These are phyloP conservation scores for Fusarium sp. DNA, from an alignment of 2,329 filamentous ascomycete species.

Conservation along the genomic window DNA sequence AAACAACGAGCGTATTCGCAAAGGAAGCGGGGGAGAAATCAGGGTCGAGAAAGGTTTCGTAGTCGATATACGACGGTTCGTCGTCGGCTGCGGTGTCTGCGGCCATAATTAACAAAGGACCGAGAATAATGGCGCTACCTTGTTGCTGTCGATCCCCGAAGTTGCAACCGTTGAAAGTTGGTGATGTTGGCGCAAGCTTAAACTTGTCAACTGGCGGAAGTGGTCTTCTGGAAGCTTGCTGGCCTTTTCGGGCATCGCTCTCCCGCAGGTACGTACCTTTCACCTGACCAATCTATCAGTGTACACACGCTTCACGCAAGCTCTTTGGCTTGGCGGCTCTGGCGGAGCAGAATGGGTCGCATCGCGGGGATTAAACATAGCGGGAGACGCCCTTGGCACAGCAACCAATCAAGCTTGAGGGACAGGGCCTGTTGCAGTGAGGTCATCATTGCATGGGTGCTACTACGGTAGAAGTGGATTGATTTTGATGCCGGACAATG, in stretches of 20 bases:
- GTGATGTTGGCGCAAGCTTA: slow-evolving; percentile 15
- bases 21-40: slow-evolving; percentile 84
- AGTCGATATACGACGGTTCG: slow-evolving; percentile 91
- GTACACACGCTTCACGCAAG: slow-evolving; percentile 1
- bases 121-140: background rate
- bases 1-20: slow-evolving; percentile 87
- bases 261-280: slow-evolving; percentile 36
- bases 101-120: slow-evolving; percentile 7
- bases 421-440: slow-evolving; percentile 34
- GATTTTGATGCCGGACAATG: background rate
- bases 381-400: slow-evolving; percentile 9
- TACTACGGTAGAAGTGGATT: slow-evolving; percentile 17
- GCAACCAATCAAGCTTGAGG: slow-evolving; percentile 30
- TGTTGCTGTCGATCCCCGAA: background rate
- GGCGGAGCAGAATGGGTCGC: slow-evolving; percentile 4
- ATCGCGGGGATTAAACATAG: slow-evolving; percentile 21
- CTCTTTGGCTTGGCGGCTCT: slow-evolving; percentile 23
- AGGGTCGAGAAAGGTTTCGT: slow-evolving; percentile 88
- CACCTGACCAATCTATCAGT: slow-evolving; percentile 2
- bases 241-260: slow-evolving; percentile 44
- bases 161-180: slow-evolving; percentile 6
- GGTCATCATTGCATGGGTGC: slow-evolving; percentile 39
- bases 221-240: slow-evolving; percentile 44
- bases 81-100: slow-evolving; percentile 47
- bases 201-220: slow-evolving; percentile 7